Evolutionary conservation across 345 rosid species (phyloP).

Genomic region (Brassica rapa): DNA sequence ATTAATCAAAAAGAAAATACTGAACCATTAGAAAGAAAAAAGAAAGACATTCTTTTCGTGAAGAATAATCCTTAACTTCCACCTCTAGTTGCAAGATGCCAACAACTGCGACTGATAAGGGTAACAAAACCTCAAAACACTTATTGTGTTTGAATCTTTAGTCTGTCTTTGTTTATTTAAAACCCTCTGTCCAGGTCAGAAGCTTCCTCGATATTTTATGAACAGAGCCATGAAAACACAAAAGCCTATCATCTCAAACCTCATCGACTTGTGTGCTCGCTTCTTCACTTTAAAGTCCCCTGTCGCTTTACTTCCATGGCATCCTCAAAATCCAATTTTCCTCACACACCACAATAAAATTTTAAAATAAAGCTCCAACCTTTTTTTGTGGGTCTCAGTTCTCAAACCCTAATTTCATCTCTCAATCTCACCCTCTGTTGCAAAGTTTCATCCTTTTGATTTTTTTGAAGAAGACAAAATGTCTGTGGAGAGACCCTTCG

Average conservation of each 20-base stretch:
- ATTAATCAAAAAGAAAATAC: no score
- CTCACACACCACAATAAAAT: not conserved
- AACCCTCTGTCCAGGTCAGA: conserved; percentile 3
- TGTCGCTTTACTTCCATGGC: conserved; percentile 24
- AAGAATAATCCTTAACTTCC: no score
- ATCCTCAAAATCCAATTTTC: conserved; percentile 21
- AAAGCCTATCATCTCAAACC: conserved; percentile 22
- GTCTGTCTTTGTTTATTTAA: no score
- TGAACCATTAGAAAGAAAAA: no score
- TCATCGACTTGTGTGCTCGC: conserved; percentile 31
- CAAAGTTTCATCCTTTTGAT: conserved; percentile 19
- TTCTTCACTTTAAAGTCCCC: conserved; percentile 7
- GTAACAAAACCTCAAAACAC: no score
- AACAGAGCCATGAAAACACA: not conserved
- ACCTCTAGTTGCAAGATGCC: no score
- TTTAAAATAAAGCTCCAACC: not conserved
- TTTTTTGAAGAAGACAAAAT: conserved; percentile 30
- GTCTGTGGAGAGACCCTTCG: conserved; percentile 90
- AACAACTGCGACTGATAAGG: no score
- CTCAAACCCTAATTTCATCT: conserved; percentile 14
- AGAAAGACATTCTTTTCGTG: no score
- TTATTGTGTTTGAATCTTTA: no score
- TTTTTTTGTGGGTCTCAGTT: conserved; percentile 21
- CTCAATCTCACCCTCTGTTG: not conserved
- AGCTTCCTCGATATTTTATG: conserved; percentile 13